A percentile compares a stretch with the other conserved stretches of the same genome.
These are phyloP conservation scores for Truncatella angustata DNA, from an alignment of 2,329 filamentous ascomycete species.

Conservation along the genomic window DNA sequence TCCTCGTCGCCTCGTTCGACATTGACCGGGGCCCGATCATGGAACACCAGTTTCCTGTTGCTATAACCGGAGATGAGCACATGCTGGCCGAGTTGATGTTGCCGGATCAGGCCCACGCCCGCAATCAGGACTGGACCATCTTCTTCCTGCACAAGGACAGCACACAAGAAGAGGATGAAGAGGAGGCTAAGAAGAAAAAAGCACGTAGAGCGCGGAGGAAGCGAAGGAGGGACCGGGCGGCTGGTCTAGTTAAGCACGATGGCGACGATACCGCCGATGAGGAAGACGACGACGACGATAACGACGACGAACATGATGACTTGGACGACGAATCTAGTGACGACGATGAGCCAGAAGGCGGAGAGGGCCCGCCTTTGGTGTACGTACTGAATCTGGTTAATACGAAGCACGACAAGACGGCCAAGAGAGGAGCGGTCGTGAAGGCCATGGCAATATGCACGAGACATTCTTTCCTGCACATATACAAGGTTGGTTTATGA, in stretches of 20 bases:
- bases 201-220: constrained; percentile 50
- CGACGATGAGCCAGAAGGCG: constrained; percentile 60
- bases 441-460: constrained; percentile 99
- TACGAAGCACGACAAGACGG: constrained; percentile 92
- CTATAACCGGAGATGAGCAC: constrained; percentile 94
- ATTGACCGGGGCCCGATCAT: constrained; percentile 95
- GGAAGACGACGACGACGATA: constrained; percentile 46
- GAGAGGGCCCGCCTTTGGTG: constrained; percentile 86
- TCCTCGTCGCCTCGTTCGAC: constrained; percentile 94
- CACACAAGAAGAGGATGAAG: constrained; percentile 77
- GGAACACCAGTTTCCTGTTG: constrained; percentile 95
- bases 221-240: constrained; percentile 49
- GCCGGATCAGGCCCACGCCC: constrained; percentile 91
- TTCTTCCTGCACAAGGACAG: constrained; percentile 98
- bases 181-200: constrained; percentile 59
- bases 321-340: constrained; percentile 43
- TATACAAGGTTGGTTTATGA: constrained; percentile 74
- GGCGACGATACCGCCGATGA: constrained; percentile 41
- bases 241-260: constrained; percentile 44
- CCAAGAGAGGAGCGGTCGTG: constrained; percentile 89
- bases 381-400: constrained; percentile 98
- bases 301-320: constrained; percentile 42
- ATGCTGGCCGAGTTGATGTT: constrained; percentile 99
- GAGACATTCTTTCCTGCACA: constrained; percentile 93
- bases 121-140: constrained; percentile 97